These are phyloP conservation scores for Debaryomyces sp. DNA, from an alignment of 1,139 yeast genomes.

Conservation along the genomic window DNA sequence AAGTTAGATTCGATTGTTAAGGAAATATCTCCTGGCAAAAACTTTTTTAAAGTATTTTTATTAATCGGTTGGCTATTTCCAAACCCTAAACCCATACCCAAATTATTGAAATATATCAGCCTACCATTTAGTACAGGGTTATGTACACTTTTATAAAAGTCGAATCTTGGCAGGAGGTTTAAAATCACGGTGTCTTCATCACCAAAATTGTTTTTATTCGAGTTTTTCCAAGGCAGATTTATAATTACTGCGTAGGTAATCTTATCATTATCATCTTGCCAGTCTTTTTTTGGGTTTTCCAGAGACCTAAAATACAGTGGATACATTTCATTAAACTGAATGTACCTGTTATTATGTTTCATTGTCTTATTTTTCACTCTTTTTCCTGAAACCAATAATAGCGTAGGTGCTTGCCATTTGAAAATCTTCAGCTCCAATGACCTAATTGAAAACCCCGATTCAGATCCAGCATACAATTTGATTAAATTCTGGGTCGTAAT, in stretches of 20 bases:
- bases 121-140: conserved; percentile 32
- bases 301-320: conserved; percentile 48
- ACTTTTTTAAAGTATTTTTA: conserved; percentile 43
- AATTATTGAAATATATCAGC: conserved; percentile 63
- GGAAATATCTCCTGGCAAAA: conserved; percentile 70
- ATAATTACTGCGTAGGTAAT: conserved; percentile 65
- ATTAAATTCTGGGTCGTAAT: conserved; percentile 48
- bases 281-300: conserved; percentile 31
- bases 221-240: conserved; percentile 73
- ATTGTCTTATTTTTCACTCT: conserved; percentile 45
- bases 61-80: conserved; percentile 68
- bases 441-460: conserved; percentile 82
- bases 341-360: conserved; percentile 50
- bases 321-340: conserved; percentile 51
- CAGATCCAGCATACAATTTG: conserved; percentile 71
- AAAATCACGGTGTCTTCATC: conserved; percentile 55
- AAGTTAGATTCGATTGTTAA: conserved; percentile 74
- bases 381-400: conserved; percentile 69
- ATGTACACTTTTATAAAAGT: conserved; percentile 48
- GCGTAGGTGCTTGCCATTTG: conserved; percentile 89
- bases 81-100: conserved; percentile 80
- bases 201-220: conserved; percentile 77
- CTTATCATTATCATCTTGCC: conserved; percentile 43
- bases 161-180: conserved; percentile 67
- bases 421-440: conserved; percentile 82